Conservation (phyloP, 2,329 filamentous ascomycete species). For the Ilyonectria destructans region DNA sequence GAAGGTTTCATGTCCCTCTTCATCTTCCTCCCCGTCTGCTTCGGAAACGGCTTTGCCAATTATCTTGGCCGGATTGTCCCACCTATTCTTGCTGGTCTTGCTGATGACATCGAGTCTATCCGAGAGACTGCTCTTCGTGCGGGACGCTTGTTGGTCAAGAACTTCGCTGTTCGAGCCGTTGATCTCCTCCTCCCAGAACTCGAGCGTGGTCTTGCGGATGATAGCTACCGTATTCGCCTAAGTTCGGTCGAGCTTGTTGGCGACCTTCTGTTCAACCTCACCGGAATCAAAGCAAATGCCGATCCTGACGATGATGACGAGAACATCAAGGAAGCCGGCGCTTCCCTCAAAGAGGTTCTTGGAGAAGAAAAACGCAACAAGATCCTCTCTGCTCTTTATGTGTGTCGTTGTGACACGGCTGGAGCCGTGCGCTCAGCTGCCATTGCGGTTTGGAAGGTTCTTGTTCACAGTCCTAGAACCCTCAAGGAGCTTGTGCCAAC, state of each 20-base stretch:
- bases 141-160: conserved; percentile 95
- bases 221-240: conserved; percentile 97
- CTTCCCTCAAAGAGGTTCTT: conserved; percentile 93
- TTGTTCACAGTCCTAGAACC: conserved; percentile 92
- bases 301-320: conserved; percentile 87
- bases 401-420: conserved; percentile 97
- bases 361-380: conserved; percentile 98
- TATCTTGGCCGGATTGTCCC: conserved; percentile 97
- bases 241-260: conserved; percentile 98
- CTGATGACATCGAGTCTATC: conserved; percentile 96
- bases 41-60: conserved; percentile 97
- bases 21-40: conserved; percentile 98
- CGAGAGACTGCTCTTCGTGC: conserved; percentile 96
- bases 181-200: conserved; percentile 95
- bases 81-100: conserved; percentile 92
- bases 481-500: conserved; percentile 97
- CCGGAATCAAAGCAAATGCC: conserved; percentile 86
- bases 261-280: conserved; percentile 97
- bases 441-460: conserved; percentile 95
- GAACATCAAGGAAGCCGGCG: conserved; percentile 86
- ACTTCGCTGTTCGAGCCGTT: conserved; percentile 95
- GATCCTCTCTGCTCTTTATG: conserved; percentile 96
- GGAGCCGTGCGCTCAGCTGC: conserved; percentile 91
- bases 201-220: conserved; percentile 96
- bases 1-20: conserved; percentile 99